Evolutionary conservation across 2,329 filamentous ascomycete species (phyloP).

Genomic region (Diaporthe vexans): DNA sequence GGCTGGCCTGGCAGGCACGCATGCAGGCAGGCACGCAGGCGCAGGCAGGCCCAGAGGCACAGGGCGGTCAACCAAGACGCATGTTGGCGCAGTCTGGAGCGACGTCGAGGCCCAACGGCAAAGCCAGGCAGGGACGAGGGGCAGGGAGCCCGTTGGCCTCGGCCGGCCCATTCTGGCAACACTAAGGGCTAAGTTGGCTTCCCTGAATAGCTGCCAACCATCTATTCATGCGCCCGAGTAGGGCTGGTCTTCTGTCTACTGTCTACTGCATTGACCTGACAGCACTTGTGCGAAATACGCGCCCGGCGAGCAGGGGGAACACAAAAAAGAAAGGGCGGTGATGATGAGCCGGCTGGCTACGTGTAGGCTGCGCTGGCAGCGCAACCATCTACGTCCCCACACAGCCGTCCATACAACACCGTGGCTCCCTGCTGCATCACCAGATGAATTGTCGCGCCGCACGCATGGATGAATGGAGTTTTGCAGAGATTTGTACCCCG

Average conservation of each 20-base stretch:
- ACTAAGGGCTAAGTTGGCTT: slow-evolving; percentile 5
- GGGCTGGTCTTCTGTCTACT: slow-evolving; percentile 26
- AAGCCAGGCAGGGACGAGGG: slow-evolving; percentile 2
- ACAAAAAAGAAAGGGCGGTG: slow-evolving; percentile 16
- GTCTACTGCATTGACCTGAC: background rate
- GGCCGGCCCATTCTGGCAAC: slow-evolving; percentile 19
- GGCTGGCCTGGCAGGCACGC: background rate
- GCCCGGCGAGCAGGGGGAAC: background rate
- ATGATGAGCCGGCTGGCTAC: slow-evolving; percentile 30
- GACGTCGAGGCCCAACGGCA: slow-evolving; percentile 25
- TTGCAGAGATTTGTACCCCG: background rate
- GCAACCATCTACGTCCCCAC: slow-evolving; percentile 5
- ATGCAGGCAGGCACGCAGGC: background rate
- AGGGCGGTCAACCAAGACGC: slow-evolving; percentile 11
- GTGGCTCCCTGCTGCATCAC: slow-evolving; percentile 1
- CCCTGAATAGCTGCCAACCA: slow-evolving; percentile 14
- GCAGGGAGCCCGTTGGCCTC: slow-evolving; percentile 9
- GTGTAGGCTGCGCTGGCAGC: slow-evolving; percentile 32
- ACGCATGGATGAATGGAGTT: background rate
- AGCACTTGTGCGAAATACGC: background rate
- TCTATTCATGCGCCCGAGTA: slow-evolving; percentile 26
- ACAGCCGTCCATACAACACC: background rate
- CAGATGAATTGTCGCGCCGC: slow-evolving; percentile 12
- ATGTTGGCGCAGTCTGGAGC: slow-evolving; percentile 9
- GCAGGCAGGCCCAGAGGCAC: background rate